Evolutionary conservation across 2,329 filamentous ascomycete species (phyloP).

Genomic region (Alternaria gansuensis): DNA sequence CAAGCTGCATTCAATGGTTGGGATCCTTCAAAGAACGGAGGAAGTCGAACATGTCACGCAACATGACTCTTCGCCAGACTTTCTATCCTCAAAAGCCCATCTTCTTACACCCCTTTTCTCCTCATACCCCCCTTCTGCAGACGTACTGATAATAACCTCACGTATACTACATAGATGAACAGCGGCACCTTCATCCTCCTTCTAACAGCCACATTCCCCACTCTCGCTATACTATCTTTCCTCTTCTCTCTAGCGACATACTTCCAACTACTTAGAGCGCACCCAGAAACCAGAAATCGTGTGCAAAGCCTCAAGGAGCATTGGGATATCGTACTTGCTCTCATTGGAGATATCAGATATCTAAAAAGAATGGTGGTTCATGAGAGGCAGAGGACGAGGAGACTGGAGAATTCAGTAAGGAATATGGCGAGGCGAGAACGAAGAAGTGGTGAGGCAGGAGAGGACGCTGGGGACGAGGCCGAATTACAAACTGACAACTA

Average conservation of each 20-base stretch:
- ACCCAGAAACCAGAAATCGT: not conserved
- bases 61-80: not conserved
- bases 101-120: not conserved
- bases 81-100: not conserved
- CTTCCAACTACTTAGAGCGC: not conserved
- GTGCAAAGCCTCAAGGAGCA: not conserved
- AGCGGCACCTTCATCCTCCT: not conserved
- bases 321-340: not conserved
- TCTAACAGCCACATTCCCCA: not conserved
- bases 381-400: not conserved
- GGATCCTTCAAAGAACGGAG: not conserved
- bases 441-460: accelerated
- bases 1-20: not conserved
- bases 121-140: not conserved
- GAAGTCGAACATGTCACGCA: not conserved
- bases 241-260: not conserved
- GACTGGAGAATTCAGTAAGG: not conserved
- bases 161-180: not conserved
- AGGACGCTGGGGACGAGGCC: not conserved
- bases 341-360: not conserved
- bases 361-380: not conserved
- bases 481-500: not conserved
- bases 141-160: not conserved
- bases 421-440: not conserved
- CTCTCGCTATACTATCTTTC: not conserved